Evolutionary conservation across 2,329 filamentous ascomycete genomes (phyloP).

Genomic region (Nemania sp.): DNA sequence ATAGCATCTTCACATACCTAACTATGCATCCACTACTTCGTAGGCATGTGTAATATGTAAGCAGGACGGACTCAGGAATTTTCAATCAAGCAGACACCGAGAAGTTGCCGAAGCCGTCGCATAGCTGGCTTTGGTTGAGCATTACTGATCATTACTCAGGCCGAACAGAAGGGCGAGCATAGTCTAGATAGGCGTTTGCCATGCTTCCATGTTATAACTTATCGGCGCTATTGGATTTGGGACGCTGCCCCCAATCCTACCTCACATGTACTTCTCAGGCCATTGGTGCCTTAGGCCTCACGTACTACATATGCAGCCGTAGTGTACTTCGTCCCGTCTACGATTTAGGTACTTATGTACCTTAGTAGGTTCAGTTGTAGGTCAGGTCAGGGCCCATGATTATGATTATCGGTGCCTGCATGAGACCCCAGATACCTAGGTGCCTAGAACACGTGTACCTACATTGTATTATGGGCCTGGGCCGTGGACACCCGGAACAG

Average conservation of each 20-base stretch:
- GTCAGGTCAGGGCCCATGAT: conserved; percentile 9
- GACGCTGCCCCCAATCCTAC: no score
- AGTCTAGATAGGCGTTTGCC: neutral
- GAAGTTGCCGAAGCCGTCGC: neutral
- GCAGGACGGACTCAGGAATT: conserved; percentile 1
- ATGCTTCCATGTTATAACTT: no score
- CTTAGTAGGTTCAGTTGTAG: neutral
- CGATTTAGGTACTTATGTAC: neutral
- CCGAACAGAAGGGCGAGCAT: neutral
- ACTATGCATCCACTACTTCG: no score
- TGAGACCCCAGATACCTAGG: neutral
- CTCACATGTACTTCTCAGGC: no score
- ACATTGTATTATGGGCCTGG: neutral
- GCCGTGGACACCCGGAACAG: neutral
- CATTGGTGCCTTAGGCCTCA: no score
- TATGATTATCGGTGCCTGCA: conserved; percentile 20
- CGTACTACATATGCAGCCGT: neutral
- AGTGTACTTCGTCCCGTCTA: no score
- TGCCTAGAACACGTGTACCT: no score
- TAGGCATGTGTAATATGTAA: neutral
- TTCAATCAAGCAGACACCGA: conserved; percentile 19
- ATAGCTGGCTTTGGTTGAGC: neutral
- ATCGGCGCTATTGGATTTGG: no score
- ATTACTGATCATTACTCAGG: conserved; percentile 23
- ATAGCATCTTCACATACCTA: no score